These are phyloP conservation scores for Picochlorum sp. DNA, from an alignment of 139 green algal genomes.

Conservation along the genomic window DNA sequence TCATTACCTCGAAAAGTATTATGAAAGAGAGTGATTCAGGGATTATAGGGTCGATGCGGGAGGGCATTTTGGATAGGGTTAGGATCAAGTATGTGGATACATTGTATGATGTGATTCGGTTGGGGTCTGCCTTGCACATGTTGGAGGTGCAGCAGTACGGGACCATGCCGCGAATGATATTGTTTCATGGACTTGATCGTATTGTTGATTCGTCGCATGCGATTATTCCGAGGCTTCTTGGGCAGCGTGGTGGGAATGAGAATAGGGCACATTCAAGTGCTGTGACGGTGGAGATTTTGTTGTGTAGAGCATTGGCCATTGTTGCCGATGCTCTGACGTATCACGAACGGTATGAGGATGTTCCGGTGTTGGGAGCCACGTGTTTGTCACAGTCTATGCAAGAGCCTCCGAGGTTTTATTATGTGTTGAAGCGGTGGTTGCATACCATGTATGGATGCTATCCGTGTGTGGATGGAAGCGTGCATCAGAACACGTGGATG, in stretches of 20 bases:
- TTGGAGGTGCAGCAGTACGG: background rate
- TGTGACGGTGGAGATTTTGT: background rate
- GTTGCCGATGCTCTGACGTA: background rate
- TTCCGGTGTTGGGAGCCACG: background rate
- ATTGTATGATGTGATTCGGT: background rate
- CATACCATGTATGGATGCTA: background rate
- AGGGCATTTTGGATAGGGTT: background rate
- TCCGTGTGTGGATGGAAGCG: background rate
- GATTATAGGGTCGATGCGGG: too few relatives aligned
- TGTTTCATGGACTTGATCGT: background rate
- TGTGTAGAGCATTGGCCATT: background rate
- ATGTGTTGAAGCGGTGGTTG: background rate
- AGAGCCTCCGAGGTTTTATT: background rate
- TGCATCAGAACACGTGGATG: background rate
- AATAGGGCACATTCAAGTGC: background rate
- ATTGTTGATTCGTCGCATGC: background rate
- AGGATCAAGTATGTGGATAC: slow-evolving; percentile 3
- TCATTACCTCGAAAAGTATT: too few relatives aligned
- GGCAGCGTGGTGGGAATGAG: background rate
- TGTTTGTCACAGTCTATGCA: background rate
- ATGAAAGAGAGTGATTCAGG: too few relatives aligned
- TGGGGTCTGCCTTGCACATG: background rate
- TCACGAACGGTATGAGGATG: background rate
- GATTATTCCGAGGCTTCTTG: background rate
- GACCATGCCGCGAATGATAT: background rate